Evolutionary conservation across 345 rosid species (phyloP).

Genomic region (Cardiospermum halicacabum): DNA sequence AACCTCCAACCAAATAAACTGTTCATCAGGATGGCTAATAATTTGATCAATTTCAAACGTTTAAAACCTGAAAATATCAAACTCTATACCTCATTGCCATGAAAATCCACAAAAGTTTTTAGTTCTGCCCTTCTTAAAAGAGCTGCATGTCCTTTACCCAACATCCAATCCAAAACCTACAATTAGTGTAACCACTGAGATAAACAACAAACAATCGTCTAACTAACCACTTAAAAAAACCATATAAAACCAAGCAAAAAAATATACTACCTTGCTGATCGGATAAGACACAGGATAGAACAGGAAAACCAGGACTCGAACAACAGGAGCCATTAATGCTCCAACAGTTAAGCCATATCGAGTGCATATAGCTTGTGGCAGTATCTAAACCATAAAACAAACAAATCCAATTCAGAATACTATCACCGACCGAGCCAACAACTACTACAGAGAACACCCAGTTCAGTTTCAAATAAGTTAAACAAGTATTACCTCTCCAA

Average conservation of each 20-base stretch:
- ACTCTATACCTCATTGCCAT: conserved; percentile 74
- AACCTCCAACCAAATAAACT: too few species aligned
- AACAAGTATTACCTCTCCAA: conserved; percentile 70
- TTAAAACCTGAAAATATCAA: neutral
- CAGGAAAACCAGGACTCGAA: conserved; percentile 58
- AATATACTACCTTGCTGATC: conserved; percentile 78
- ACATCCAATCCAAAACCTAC: conserved; percentile 94
- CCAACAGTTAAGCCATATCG: conserved; percentile 93
- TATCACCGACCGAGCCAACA: neutral
- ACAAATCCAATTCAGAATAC: neutral
- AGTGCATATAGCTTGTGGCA: conserved; percentile 89
- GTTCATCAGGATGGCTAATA: too few species aligned
- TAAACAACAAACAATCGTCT: neutral
- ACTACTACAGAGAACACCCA: neutral
- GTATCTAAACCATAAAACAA: conserved; percentile 45
- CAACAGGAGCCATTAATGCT: conserved; percentile 81
- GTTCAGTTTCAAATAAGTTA: neutral
- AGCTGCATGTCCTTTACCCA: conserved; percentile 91
- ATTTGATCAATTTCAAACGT: neutral
- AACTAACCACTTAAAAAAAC: neutral
- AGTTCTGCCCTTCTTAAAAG: conserved; percentile 93
- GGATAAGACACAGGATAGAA: conserved; percentile 92
- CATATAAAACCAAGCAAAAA: neutral
- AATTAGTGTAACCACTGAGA: conserved; percentile 11
- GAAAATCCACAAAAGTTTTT: conserved; percentile 83